Evolutionary conservation across 163 green algal genomes (phyloP), one percentile per base, ranked within the genome.

Genomic region (Coccomyxa subellipsoidea): DNA sequence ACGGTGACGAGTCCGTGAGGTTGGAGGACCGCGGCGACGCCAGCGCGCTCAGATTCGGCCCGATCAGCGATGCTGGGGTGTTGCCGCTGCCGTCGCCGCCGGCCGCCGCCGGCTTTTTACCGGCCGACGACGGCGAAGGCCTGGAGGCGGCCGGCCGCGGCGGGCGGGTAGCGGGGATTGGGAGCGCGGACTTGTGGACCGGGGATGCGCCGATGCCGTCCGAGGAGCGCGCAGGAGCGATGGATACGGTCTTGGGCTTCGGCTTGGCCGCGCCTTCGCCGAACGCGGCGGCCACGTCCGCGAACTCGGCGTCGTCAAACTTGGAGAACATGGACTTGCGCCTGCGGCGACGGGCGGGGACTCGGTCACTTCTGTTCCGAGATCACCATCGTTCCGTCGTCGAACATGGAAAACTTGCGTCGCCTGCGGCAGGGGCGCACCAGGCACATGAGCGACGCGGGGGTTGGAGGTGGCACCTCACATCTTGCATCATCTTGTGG

Each of bases 301-400:
- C 70, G 70, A 77, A 77, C 70, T 77, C 70, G 21, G 32, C 70
- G 18, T 77, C 70, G 32, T 77, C 70, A 12, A 77, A 77, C 34
- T 77, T 77, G 31, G 31, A 27, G 34, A 77, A 77, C 2, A 77
- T 34, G 10, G 32, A 40, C 32, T 77, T 77, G 32, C 70, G 70
- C 70, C 70, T 38, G 32, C 70, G 34, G 27, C 70, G 66, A 23
- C 2, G 66, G 18, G 29, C 21, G 29, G 66, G 2, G 29, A n/a
- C 27, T 73, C 32, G 10, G 8, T 73, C 29, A 73, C 66, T 36
- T 73, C 66, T 32, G 29, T 73, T 59, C 47, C 47, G 47, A 59
- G 66, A 73, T 73, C 70, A 77, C 32, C 32, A 38, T 38, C 18
- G 32, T 77, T 27, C 32, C 34, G 70, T 77, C 32, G 32, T 38